phyloP scores from a whole-genome alignment of 2,329 filamentous ascomycete species.

The Stagonosporopsis cucurbitacearum region DNA sequence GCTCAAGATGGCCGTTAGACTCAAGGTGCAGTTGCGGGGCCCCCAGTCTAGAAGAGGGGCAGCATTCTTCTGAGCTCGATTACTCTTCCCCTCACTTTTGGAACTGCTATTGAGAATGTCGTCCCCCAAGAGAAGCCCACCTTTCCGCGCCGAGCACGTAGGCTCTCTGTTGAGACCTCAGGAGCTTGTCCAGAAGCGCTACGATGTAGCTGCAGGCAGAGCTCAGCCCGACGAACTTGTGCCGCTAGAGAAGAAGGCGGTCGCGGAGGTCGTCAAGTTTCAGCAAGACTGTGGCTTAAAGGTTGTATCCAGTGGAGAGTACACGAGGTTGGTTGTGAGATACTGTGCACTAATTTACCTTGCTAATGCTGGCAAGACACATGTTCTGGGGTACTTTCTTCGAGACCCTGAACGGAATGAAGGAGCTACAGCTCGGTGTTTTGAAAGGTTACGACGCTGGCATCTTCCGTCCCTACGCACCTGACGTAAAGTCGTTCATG shows the following conservation, averaged over 20 bases:
- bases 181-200: constrained; percentile 65
- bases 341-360: background rate
- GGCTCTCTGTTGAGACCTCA: constrained; percentile 73
- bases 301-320: constrained; percentile 73
- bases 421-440: constrained; percentile 54
- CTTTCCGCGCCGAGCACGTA: constrained; percentile 75
- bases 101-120: constrained; percentile 43
- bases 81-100: constrained; percentile 9
- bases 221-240: constrained; percentile 56
- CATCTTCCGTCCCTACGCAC: constrained; percentile 65
- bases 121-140: constrained; percentile 54
- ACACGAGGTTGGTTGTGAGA: constrained; percentile 48
- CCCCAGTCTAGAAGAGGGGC: constrained; percentile 31
- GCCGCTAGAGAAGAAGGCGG: constrained; percentile 68
- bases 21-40: constrained; percentile 34
- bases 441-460: constrained; percentile 57
- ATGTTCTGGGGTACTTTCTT: constrained; percentile 66
- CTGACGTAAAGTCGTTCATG: constrained; percentile 68
- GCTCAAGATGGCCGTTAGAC: constrained; percentile 18
- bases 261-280: constrained; percentile 68
- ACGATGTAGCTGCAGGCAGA: constrained; percentile 58
- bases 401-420: constrained; percentile 62
- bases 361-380: constrained; percentile 41
- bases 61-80: constrained; percentile 7
- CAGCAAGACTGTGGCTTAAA: constrained; percentile 69